Evolutionary conservation across 73 alveolate species (phyloP).

Genomic region (Loxodes magnus): DNA sequence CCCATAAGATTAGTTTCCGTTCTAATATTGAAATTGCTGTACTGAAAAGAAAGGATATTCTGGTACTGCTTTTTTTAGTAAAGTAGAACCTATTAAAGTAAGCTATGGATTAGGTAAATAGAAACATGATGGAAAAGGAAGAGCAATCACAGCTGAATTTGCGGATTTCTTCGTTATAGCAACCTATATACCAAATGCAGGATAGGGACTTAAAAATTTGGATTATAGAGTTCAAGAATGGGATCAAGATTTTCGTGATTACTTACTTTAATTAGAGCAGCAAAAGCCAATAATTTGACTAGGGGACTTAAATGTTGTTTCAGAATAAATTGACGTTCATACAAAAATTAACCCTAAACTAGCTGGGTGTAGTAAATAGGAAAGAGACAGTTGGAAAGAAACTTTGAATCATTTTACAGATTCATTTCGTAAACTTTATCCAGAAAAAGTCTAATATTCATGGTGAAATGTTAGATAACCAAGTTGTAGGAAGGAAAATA

Average conservation of each 20-base stretch:
- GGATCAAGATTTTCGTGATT: slow-evolving; percentile 70
- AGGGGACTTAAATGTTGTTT: slow-evolving; percentile 91
- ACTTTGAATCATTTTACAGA: slow-evolving; percentile 46
- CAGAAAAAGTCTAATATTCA: slow-evolving; percentile 60
- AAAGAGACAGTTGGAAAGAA: slow-evolving; percentile 55
- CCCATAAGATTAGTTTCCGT: slow-evolving; percentile 9
- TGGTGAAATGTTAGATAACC: slow-evolving; percentile 62
- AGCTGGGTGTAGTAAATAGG: slow-evolving; percentile 80
- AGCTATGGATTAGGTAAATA: slow-evolving; percentile 52
- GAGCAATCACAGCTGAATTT: slow-evolving; percentile 83
- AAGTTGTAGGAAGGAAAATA: slow-evolving; percentile 45
- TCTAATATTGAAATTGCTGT: slow-evolving; percentile 64
- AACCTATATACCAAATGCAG: slow-evolving; percentile 89
- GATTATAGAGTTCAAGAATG: slow-evolving; percentile 75
- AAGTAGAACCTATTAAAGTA: slow-evolving; percentile 67
- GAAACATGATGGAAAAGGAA: slow-evolving; percentile 86
- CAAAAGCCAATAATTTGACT: slow-evolving; percentile 44
- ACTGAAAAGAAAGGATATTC: slow-evolving; percentile 75
- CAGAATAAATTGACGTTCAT: slow-evolving; percentile 72
- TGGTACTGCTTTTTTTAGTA: slow-evolving; percentile 82
- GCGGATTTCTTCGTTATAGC: slow-evolving; percentile 79
- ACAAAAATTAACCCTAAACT: slow-evolving; percentile 60
- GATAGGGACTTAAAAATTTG: slow-evolving; percentile 67
- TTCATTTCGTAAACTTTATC: slow-evolving; percentile 73
- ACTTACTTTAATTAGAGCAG: slow-evolving; percentile 34